These are phyloP conservation scores for Penicillium paneum DNA, from an alignment of 2,329 filamentous ascomycete species.

Conservation along the genomic window DNA sequence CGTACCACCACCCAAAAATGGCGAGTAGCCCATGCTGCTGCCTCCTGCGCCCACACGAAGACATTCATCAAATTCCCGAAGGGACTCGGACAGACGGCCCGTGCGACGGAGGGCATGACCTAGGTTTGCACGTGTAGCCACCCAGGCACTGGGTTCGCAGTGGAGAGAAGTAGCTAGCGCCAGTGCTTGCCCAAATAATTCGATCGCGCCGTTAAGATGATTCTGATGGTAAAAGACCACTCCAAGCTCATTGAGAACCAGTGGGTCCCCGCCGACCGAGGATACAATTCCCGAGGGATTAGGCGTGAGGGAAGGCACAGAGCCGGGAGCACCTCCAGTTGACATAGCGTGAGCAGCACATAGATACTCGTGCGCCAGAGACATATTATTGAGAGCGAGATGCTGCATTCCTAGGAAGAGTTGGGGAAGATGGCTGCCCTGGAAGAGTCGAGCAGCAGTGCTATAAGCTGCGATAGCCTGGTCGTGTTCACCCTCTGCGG, in stretches of 20 bases:
- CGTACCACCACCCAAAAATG: constrained; percentile 50
- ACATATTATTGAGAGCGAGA: constrained; percentile 91
- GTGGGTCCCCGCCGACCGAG: constrained; percentile 60
- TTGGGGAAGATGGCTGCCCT: constrained; percentile 92
- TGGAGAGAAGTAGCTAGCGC: constrained; percentile 75
- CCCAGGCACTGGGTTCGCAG: constrained; percentile 76
- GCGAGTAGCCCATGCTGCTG: constrained; percentile 72
- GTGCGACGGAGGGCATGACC: constrained; percentile 80
- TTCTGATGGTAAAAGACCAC: constrained; percentile 94
- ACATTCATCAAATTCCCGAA: constrained; percentile 82
- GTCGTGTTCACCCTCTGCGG: constrained; percentile 94
- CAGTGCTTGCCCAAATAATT: constrained; percentile 75
- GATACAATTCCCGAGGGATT: constrained; percentile 17
- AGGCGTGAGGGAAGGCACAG: constrained; percentile 25
- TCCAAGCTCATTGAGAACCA: constrained; percentile 92
- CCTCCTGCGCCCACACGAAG: constrained; percentile 73
- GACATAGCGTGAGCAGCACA: constrained; percentile 73
- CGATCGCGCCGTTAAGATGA: constrained; percentile 69
- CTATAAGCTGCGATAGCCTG: constrained; percentile 98
- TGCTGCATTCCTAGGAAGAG: constrained; percentile 99
- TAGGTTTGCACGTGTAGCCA: constrained; percentile 81
- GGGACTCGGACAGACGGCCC: constrained; percentile 65
- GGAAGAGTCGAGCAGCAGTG: constrained; percentile 89
- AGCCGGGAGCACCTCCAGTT: constrained; percentile 37
- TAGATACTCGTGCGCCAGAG: constrained; percentile 88